Evolutionary conservation across 495 filamentous ascomycete species (phyloP), one percentile per base, ranked within the genome.

Genomic region (Copromyces sp.): DNA sequence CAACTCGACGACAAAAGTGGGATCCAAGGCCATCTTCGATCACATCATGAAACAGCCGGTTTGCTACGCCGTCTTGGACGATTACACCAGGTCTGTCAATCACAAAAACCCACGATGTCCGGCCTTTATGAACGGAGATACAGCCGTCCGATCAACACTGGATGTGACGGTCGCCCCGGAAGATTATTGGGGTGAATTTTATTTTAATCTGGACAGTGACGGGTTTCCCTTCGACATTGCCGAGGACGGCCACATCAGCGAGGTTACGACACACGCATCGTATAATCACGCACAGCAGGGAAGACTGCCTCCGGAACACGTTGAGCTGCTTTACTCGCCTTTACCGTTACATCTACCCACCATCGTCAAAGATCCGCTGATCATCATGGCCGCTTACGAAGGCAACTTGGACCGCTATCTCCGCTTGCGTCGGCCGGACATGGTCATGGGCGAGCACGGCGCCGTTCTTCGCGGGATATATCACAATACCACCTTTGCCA

Each of bases 41-140:
- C 16, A 59, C 35, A 74, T 74, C 69, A 75, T 77, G 69, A 16
- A 41, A 40, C 38, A 69, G 8, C 73, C 73, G 3, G 47, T 59
- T 16, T 65, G 68, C 12, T 73, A 75, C 29, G n/a, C 39, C 3
- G 72, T 77, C 20, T 75, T 77, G 75, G 68, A 77, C 73, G 75
- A 77, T 68, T 71, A 71, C 69, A 39, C 11, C 14, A 69, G 35
- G 24, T 68, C 69, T 47, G 41, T 75, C 68, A 45, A 73, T 35
- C 24, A 59, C 8, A 11, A 61, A 9, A 73, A n/a, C 35, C 75
- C 71, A 35, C 41, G 32, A 1, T 45, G 16, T 3, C 39, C 69
- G 6, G 74, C 71, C 20, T 71, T 14, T 9, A 72, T 77, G 24
- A 77, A 77, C 70, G 74, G 71, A 14, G 76, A 77, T 44, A 77